Evolutionary conservation across 164 flowering plant genomes (phyloP), one percentile per base, ranked within the genome.

Genomic region (Vitis labrusca): DNA sequence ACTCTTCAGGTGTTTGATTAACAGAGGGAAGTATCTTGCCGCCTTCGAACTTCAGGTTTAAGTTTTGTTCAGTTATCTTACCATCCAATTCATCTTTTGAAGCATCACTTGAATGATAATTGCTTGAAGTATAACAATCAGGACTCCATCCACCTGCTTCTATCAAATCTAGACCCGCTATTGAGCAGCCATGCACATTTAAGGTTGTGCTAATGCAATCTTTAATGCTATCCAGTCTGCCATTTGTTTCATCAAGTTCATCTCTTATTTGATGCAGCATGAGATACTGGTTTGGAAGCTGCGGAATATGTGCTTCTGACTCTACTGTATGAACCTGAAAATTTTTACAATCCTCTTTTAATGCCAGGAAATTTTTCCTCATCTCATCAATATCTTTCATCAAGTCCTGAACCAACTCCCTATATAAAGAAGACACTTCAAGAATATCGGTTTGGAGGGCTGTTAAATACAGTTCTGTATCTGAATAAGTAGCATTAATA

Each of bases 221-320:
- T 68, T 56, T 70, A 48, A 86, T 69, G 16, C 27, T 12, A 61
- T 73, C 59, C 52, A 85, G 71, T 71, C 67, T 80, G 9, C 58
- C 60, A 69, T 80, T 84, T 64, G 77, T 61, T 78, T 76, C 68
- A 61, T 68, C 61, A 30, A 84, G 81, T 75, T 77, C 80, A 66
- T 74, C 63, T 67, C 64, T 77, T 67, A 83, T 67, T 59, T 76
- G 71, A 37, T 59, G 70, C 49, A 78, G 65, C 61, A 73, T 29
- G 32, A 44, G 19, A 51, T 27, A 54, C 65, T 69, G 69, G 32
- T 76, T 76, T 61, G 74, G 75, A 54, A 27, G 59, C 55, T 57
- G 72, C 49, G 50, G n/a, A 66, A 8, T 62, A 8, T 12, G 9
- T 17, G 50, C 59, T 64, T 68, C 67, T 47, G 66, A 57, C 5